Percentiles rank a stretch among this genome's conserved stretches.
Evolutionary conservation across 2,329 filamentous ascomycete genomes (phyloP).

Genomic region (Talaromyces sp.): DNA sequence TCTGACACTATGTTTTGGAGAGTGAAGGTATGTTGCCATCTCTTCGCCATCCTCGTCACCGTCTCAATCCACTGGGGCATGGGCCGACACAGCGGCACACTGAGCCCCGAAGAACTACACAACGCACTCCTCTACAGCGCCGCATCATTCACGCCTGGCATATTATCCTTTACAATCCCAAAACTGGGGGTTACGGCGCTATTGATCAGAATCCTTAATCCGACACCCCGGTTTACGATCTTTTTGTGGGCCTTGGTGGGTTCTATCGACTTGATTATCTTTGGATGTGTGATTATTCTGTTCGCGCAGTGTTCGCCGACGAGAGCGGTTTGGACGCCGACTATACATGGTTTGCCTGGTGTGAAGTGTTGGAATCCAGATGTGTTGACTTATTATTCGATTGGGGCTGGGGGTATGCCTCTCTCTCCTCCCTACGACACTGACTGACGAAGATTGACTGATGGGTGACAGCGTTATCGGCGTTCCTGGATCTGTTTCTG

Average conservation of each 20-base stretch:
- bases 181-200: constrained; percentile 27
- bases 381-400: constrained; percentile 38
- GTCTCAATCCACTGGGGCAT: constrained; percentile 11
- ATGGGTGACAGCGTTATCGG: constrained; percentile 23
- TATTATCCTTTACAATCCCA: constrained; percentile 26
- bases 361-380: constrained; percentile 33
- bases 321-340: constrained; percentile 35
- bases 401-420: constrained; percentile 37
- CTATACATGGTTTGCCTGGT: constrained; percentile 22
- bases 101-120: constrained; percentile 19
- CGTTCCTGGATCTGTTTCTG: constrained; percentile 30
- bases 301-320: constrained; percentile 42
- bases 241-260: constrained; percentile 27
- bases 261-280: constrained; percentile 27
- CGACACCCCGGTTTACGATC: constrained; percentile 17
- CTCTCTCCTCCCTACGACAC: neutral
- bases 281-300: constrained; percentile 37
- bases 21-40: constrained; percentile 9
- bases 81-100: constrained; percentile 5
- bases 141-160: constrained; percentile 26
- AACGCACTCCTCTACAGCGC: constrained; percentile 23
- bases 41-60: constrained; percentile 11
- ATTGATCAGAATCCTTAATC: constrained; percentile 26
- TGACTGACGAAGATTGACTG: neutral
- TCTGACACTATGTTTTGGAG: neutral